Conservation (phyloP, 2,329 filamentous ascomycete genomes). For the Sordariomycetes sp. region DNA sequence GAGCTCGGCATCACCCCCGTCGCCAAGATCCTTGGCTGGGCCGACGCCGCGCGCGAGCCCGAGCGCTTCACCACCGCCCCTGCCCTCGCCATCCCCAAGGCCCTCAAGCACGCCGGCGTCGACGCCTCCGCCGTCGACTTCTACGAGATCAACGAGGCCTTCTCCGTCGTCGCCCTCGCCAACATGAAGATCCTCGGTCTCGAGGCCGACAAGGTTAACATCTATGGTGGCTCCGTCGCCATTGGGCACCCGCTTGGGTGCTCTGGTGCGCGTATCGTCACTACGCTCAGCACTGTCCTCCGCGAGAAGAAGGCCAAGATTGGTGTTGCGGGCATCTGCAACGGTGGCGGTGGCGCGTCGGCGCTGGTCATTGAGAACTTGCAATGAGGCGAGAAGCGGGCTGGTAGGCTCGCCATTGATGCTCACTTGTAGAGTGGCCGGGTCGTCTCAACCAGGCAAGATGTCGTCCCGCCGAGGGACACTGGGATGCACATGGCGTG, state of each 20-base stretch:
- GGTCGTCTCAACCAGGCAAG: no score
- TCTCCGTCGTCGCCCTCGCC: slow-evolving; percentile 89
- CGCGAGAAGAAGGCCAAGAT: slow-evolving; percentile 88
- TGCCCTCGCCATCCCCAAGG: slow-evolving; percentile 90
- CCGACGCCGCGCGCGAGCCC: slow-evolving; percentile 80
- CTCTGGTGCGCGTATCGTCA: slow-evolving; percentile 85
- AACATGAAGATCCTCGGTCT: slow-evolving; percentile 88
- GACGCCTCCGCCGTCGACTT: slow-evolving; percentile 68
- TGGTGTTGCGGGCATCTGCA: slow-evolving; percentile 91
- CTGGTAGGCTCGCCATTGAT: slow-evolving; percentile 1
- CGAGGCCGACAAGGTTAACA: slow-evolving; percentile 76
- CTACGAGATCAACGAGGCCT: slow-evolving; percentile 99
- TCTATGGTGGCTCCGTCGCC: slow-evolving; percentile 89
- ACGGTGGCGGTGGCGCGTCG: slow-evolving; percentile 90
- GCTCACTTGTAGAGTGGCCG: not conserved
- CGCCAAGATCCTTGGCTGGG: slow-evolving; percentile 96
- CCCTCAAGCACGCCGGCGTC: slow-evolving; percentile 85
- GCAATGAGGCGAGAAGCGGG: slow-evolving; percentile 25
- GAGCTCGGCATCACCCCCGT: slow-evolving; percentile 83
- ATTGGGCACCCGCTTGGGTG: slow-evolving; percentile 91
- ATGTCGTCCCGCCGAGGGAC: not conserved
- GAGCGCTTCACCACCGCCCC: slow-evolving; percentile 94
- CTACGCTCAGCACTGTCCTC: slow-evolving; percentile 79
- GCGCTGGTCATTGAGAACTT: slow-evolving; percentile 79
- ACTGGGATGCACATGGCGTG: not conserved